phyloP scores from a whole-genome alignment of 2,329 filamentous ascomycete species.

The Epichloe scottii region DNA sequence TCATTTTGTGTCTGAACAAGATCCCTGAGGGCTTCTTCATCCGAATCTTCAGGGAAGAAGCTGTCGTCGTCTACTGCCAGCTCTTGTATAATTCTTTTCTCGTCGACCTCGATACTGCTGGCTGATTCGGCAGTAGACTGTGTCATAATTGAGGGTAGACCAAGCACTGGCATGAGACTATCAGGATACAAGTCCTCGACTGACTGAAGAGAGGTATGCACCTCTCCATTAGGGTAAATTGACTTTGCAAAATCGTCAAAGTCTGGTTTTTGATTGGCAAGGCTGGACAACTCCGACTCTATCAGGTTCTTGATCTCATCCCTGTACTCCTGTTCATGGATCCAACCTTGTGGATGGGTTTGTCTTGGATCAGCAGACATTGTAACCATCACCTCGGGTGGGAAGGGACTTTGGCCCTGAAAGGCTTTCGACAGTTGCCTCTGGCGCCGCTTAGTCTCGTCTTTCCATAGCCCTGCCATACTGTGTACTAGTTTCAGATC shows the following conservation, averaged over 20 bases:
- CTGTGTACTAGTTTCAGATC: conserved; percentile 82
- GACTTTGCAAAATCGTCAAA: conserved; percentile 56
- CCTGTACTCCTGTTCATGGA: conserved; percentile 78
- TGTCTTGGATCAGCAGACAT: conserved; percentile 78
- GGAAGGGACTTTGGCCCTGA: conserved; percentile 63
- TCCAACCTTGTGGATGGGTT: conserved; percentile 67
- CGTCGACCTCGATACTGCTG: conserved; percentile 52
- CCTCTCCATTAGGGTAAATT: conserved; percentile 36
- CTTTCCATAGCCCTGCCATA: conserved; percentile 86
- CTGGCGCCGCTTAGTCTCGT: conserved; percentile 72
- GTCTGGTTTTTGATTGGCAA: conserved; percentile 26
- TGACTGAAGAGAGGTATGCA: conserved; percentile 73
- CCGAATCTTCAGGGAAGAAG: conserved; percentile 39
- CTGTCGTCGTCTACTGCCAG: conserved; percentile 34
- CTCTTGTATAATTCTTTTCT: conserved; percentile 38
- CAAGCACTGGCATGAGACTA: conserved; percentile 41
- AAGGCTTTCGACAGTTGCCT: conserved; percentile 52
- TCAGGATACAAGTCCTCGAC: conserved; percentile 76
- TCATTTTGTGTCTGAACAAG: conserved; percentile 8
- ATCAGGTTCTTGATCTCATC: conserved; percentile 52
- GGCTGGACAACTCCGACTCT: conserved; percentile 43
- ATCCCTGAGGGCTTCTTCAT: conserved; percentile 33
- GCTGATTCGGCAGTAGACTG: conserved; percentile 18
- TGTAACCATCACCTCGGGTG: conserved; percentile 66
- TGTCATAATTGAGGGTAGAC: conserved; percentile 31